These are phyloP conservation scores for Hypoxylon fuscum DNA, from an alignment of 495 filamentous ascomycete species.

Conservation along the genomic window DNA sequence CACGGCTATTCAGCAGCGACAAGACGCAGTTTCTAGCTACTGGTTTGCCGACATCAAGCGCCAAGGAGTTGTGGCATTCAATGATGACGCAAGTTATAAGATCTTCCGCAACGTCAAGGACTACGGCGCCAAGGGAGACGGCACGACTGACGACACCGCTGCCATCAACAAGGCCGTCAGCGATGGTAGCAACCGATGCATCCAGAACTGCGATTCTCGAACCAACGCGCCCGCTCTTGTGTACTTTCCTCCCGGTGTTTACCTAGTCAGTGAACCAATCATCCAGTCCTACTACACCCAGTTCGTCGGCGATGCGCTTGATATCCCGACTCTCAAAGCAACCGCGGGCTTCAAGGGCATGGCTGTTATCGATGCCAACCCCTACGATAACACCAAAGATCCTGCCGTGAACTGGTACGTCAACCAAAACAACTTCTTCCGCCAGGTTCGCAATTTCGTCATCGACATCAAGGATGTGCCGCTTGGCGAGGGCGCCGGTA, in stretches of 20 bases:
- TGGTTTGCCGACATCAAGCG: constrained; percentile 81
- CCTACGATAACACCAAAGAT: constrained; percentile 64
- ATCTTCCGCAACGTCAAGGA: constrained; percentile 91
- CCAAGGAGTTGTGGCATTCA: constrained; percentile 72
- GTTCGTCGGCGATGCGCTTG: constrained; percentile 75
- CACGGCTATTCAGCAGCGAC: constrained; percentile 31
- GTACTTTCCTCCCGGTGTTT: constrained; percentile 84
- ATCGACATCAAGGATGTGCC: constrained; percentile 84
- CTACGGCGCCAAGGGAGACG: constrained; percentile 81
- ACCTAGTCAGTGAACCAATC: constrained; percentile 73
- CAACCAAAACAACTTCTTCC: constrained; percentile 99
- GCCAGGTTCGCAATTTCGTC: constrained; percentile 92
- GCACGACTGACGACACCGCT: constrained; percentile 81
- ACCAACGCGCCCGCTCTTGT: constrained; percentile 79
- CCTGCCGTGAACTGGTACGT: constrained; percentile 71
- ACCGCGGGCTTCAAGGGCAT: constrained; percentile 78
- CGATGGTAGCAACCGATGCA: constrained; percentile 75
- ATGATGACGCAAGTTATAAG: constrained; percentile 64
- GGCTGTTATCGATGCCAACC: constrained; percentile 89
- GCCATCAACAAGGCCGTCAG: constrained; percentile 90
- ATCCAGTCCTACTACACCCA: constrained; percentile 83
- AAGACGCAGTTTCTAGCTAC: constrained; percentile 57
- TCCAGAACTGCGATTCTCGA: constrained; percentile 78
- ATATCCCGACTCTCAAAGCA: constrained; percentile 81
- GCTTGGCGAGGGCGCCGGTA: constrained; percentile 71